Base-by-base conservation (phyloP, 2,329 filamentous ascomycete genomes). In the Trichophyton simii region DNA sequence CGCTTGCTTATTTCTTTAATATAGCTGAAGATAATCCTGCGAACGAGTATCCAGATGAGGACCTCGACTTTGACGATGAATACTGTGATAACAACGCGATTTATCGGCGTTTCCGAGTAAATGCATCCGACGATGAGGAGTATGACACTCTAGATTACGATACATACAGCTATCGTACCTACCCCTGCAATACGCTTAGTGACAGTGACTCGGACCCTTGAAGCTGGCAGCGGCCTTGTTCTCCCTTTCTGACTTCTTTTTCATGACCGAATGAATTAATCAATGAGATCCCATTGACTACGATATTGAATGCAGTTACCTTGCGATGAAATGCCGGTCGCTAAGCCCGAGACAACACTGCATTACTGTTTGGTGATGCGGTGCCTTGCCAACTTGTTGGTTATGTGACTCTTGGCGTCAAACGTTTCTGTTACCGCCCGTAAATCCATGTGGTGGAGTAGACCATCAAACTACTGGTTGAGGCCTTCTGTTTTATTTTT, bases 21-120 rank as follows among this genome's bases (percentile, higher is more conserved):
- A 61, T 62, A 79, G 78, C 78, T 36, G 78, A 80, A 65, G 77
- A 79, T 62, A 76, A 78, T 64, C 77, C 77, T 28, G 75, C 75
- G 57, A 79, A 79, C 66, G 78, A 80, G 64, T 80, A 80, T 65
- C 78, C 78, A 0, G 78, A 80, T 61, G 78, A 79, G 62, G 78
- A 80, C 59, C 68, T 78, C 36, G 75, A 74, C 3, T 76, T 75
- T 46, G 75, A 76, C n/a, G 77, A 79, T 57, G 76, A 79, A 55
- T 73, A 72, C 55, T 74, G 75, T 52, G 72, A 75, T 58, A 69
- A 69, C 1, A 66, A 69, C 44, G 70, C 73, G n/a, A 68, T 71
- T 18, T 75, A 75, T 62, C 69, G 69, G 61, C 70, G 72, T 59
- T 78, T 77, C 63, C 71, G 75, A 58, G 68, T 69, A 60, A 72